Percentiles rank a stretch among this genome's conserved stretches.
Evolutionary conservation across 345 rosid genomes (phyloP).

Genomic region (Balakata baccata): DNA sequence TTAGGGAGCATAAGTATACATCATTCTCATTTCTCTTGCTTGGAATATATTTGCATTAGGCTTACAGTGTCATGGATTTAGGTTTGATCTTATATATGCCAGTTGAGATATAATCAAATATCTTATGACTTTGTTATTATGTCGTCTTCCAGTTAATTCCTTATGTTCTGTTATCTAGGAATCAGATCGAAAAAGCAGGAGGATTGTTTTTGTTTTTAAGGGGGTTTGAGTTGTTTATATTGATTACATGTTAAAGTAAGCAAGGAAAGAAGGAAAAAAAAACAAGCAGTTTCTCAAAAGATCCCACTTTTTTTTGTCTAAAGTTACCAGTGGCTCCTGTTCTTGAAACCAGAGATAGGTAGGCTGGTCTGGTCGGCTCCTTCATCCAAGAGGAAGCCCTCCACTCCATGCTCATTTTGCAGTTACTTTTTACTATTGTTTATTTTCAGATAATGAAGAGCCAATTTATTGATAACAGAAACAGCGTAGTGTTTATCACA

Average conservation of each 20-base stretch:
- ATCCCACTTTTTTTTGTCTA: no score
- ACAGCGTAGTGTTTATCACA: no score
- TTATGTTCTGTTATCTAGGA: no score
- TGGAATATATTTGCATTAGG: constrained; percentile 12
- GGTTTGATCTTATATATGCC: constrained; percentile 8
- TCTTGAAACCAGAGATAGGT: background rate
- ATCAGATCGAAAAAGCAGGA: no score
- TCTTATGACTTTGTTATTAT: background rate
- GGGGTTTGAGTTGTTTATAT: no score
- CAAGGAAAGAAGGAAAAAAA: background rate
- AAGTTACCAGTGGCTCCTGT: background rate
- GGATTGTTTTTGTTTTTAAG: no score
- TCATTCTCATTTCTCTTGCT: background rate
- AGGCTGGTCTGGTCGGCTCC: background rate
- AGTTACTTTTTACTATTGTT: no score
- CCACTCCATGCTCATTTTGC: background rate
- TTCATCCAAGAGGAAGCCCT: background rate
- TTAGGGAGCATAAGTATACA: constrained; percentile 21
- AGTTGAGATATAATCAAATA: constrained; percentile 3
- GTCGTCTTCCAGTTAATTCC: background rate
- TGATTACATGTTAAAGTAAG: no score
- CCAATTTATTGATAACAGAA: no score
- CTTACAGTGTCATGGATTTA: background rate
- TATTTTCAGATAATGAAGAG: no score
- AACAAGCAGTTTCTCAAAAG: no score